These are phyloP conservation scores for Coemansia javaensis DNA, from an alignment of 192 early-diverging fungal genomes.

Conservation along the genomic window DNA sequence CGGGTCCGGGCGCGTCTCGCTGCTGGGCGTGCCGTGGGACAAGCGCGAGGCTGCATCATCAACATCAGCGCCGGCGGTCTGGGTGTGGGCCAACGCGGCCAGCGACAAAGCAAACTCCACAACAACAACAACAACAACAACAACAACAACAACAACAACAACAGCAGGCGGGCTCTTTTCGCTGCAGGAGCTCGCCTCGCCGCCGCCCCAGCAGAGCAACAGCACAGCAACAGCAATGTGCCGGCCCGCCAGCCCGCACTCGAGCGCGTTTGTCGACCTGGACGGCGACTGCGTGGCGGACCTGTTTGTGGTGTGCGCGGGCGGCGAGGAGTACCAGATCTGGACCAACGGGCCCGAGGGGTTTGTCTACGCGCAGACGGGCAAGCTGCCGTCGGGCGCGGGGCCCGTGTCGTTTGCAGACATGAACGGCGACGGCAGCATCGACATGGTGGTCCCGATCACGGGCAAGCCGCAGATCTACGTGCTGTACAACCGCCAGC, in stretches of 20 bases:
- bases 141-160: background rate
- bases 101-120: conserved; percentile 29
- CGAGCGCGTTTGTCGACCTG: conserved; percentile 88
- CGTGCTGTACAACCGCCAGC: conserved; percentile 76
- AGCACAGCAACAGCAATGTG: conserved; percentile 53
- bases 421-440: conserved; percentile 87
- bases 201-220: no score
- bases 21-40: conserved; percentile 24
- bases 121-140: conserved; percentile 1
- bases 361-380: conserved; percentile 57
- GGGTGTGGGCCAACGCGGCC: conserved; percentile 39
- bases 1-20: conserved; percentile 12
- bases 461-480: conserved; percentile 62
- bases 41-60: background rate
- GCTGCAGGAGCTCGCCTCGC: conserved; percentile 4
- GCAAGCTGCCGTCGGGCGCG: conserved; percentile 58
- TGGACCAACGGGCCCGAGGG: conserved; percentile 67
- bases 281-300: conserved; percentile 85
- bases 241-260: conserved; percentile 71
- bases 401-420: conserved; percentile 88
- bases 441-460: conserved; percentile 77
- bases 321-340: conserved; percentile 61
- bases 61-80: background rate
- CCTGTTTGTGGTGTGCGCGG: conserved; percentile 70
- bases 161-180: conserved; percentile 11